Conservation (phyloP, 202 grass and related monocot species). For the Saccharum hybrid region DNA sequence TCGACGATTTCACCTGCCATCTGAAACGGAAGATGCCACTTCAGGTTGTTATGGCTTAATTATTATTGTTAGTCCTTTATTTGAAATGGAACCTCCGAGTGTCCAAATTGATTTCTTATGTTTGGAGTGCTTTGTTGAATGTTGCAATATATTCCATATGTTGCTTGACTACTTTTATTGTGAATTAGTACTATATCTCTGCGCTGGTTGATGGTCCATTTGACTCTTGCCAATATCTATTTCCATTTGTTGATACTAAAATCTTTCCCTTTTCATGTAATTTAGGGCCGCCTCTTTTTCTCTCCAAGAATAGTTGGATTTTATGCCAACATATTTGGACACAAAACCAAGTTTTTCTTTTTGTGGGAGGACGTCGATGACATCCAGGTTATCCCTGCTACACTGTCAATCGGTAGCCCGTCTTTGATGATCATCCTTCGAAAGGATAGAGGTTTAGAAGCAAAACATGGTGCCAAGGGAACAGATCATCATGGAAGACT, state of each 20-base stretch:
- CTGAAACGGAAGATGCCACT: conserved; percentile 86
- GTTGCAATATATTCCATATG: not conserved
- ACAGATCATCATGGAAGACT: conserved; percentile 65
- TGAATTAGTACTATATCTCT: conserved; percentile 23
- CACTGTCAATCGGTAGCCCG: conserved; percentile 67
- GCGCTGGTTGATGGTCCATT: not conserved
- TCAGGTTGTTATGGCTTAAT: conserved; percentile 50
- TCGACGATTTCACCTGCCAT: conserved; percentile 86
- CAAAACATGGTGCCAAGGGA: conserved; percentile 75
- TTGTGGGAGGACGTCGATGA: conserved; percentile 79
- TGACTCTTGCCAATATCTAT: conserved; percentile 18
- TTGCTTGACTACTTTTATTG: not conserved
- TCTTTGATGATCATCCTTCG: conserved; percentile 66
- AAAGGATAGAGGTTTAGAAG: conserved; percentile 67
- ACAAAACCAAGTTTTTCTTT: conserved; percentile 88
- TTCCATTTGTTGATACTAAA: conserved; percentile 16
- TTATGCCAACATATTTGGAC: conserved; percentile 87
- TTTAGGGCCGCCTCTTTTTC: conserved; percentile 73
- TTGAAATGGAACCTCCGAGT: conserved; percentile 4
- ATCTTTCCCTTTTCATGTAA: not conserved
- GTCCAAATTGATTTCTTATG: conserved; percentile 6
- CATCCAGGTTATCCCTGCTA: conserved; percentile 69
- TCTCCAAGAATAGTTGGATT: conserved; percentile 84
- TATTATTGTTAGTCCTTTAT: not conserved
- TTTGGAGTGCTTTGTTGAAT: conserved; percentile 18